phyloP scores from a whole-genome alignment of 768 basidiomycete species.

The Rhizopogon vesiculosus region DNA sequence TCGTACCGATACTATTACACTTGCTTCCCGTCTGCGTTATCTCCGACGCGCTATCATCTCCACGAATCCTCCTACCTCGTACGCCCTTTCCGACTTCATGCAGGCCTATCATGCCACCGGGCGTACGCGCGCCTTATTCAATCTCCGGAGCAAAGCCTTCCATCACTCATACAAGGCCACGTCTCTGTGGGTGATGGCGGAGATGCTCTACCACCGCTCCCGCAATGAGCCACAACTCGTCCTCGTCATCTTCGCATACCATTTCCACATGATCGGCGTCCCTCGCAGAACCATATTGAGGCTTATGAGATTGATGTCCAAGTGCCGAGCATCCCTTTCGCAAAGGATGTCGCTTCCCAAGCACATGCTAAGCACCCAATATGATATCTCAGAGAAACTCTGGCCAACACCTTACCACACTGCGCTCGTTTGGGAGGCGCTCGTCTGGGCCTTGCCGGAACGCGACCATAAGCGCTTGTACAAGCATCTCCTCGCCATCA shows the following conservation, averaged over 20 bases:
- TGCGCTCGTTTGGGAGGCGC: conserved; percentile 30
- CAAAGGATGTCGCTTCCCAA: background rate
- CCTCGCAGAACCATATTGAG: conserved; percentile 30
- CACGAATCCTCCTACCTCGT: conserved; percentile 15
- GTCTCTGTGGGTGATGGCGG: conserved; percentile 21
- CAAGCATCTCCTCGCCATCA: conserved; percentile 31
- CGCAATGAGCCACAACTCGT: conserved; percentile 11
- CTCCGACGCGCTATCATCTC: conserved; percentile 21
- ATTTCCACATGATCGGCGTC: conserved; percentile 52
- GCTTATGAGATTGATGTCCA: conserved; percentile 4
- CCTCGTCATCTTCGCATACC: conserved; percentile 41
- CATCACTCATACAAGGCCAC: conserved; percentile 20
- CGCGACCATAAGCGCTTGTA: conserved; percentile 36
- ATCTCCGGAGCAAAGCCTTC: conserved; percentile 16
- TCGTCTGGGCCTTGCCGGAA: conserved; percentile 17
- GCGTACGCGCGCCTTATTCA: conserved; percentile 11
- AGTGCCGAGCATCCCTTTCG: background rate
- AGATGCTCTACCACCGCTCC: conserved; percentile 24
- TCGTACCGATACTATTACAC: background rate
- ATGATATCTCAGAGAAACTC: conserved; percentile 12
- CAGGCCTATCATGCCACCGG: conserved; percentile 18
- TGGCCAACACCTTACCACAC: conserved; percentile 32
- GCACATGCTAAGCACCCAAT: background rate
- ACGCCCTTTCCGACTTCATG: conserved; percentile 13
- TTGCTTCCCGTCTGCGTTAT: conserved; percentile 18